phyloP scores from a whole-genome alignment of 2,329 filamentous ascomycete species.

The Venturia pyrina region DNA sequence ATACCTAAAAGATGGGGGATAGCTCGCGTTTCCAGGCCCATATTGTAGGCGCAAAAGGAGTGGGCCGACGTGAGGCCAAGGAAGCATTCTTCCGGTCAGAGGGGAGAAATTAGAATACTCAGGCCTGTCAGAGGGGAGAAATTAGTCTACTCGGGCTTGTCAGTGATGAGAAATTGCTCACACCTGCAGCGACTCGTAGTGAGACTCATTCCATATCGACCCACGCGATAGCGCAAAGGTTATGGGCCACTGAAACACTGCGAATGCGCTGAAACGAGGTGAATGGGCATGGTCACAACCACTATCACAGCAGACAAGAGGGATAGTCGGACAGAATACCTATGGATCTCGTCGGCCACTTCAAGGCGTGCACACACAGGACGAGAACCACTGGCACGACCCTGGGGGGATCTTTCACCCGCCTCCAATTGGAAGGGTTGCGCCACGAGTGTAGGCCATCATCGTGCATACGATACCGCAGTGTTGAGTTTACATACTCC shows the following conservation, averaged over 20 bases:
- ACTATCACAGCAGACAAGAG: neutral
- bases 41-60: neutral
- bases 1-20: no score
- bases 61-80: neutral
- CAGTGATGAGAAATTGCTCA: constrained; percentile 2
- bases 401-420: neutral
- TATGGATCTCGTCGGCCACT: no score
- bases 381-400: no score
- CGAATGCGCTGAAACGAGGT: neutral
- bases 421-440: no score
- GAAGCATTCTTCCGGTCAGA: constrained; percentile 3
- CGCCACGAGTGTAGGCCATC: constrained; percentile 6
- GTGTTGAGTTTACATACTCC: no score
- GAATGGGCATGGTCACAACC: no score
- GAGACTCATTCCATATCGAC: neutral
- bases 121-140: no score
- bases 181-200: constrained; percentile 5
- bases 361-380: no score
- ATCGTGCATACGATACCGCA: no score
- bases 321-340: no score
- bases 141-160: no score
- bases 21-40: neutral
- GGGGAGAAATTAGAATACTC: neutral
- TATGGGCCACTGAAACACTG: neutral
- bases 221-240: neutral